Percentiles rank a stretch among this genome's conserved stretches.
Conservation (phyloP, 305 asterid species). For the Stenogyne calaminthoides region DNA sequence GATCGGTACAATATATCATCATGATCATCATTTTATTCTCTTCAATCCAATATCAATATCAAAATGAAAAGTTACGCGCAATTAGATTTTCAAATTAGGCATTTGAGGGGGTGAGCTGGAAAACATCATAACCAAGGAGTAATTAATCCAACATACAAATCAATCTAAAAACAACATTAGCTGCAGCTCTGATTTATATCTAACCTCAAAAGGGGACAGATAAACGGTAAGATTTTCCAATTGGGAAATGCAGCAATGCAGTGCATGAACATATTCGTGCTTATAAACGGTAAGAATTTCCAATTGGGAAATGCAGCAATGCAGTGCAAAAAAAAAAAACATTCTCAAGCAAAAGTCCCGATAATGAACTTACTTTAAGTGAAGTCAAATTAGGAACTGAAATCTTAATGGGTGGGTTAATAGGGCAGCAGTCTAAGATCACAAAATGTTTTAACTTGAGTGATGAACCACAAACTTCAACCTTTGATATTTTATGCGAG, state of each 20-base stretch:
- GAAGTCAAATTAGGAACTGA: not conserved
- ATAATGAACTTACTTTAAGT: not conserved
- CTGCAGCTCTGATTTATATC: not conserved
- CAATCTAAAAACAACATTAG: no score
- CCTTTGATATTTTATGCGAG: not conserved
- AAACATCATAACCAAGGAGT: not conserved
- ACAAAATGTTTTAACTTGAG: not conserved
- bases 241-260: constrained; percentile 4
- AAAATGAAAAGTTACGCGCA: no score
- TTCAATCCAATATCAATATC: no score
- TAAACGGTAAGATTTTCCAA: not conserved
- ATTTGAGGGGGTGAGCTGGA: not conserved
- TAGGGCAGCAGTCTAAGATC: not conserved
- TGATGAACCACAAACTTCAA: constrained; percentile 5
- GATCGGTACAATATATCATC: no score
- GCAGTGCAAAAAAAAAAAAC: no score
- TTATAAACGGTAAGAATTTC: no score
- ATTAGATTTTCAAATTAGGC: no score
- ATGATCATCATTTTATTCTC: no score
- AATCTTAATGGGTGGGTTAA: not conserved
- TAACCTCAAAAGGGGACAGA: not conserved
- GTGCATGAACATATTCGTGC: not conserved
- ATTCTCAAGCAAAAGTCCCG: not conserved
- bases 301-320: no score
- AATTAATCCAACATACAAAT: not conserved